Percentiles rank a stretch among this genome's conserved stretches.
Conservation (phyloP, 345 rosid species). For the Corchorus capsularis region DNA sequence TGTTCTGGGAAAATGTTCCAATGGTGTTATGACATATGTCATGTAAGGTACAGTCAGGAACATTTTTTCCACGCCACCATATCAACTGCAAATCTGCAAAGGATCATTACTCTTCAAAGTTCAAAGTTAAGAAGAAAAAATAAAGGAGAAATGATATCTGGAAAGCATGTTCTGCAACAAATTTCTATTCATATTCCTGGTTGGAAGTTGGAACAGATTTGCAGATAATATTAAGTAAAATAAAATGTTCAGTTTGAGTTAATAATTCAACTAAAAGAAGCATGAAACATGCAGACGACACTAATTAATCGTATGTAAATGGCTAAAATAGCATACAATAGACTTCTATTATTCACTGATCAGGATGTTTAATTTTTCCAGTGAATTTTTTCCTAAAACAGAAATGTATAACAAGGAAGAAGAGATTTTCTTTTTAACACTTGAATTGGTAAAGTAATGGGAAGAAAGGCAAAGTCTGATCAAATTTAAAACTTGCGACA, state of each 20-base stretch:
- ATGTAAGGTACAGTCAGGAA: background rate
- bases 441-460: too few relatives aligned
- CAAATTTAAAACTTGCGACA: too few relatives aligned
- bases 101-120: background rate
- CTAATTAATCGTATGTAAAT: too few relatives aligned
- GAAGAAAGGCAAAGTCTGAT: too few relatives aligned
- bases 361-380: background rate
- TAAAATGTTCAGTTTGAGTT: background rate
- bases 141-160: background rate
- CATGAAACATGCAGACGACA: background rate
- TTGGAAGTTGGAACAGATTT: background rate
- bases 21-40: conserved; percentile 11
- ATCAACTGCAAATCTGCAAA: background rate
- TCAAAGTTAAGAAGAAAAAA: background rate
- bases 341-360: too few relatives aligned
- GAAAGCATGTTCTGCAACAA: background rate
- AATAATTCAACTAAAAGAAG: background rate
- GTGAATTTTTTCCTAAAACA: background rate
- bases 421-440: background rate
- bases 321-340: too few relatives aligned
- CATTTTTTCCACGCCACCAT: background rate
- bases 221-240: background rate
- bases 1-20: background rate
- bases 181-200: background rate
- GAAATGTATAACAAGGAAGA: background rate